phyloP scores from a whole-genome alignment of 2,329 filamentous ascomycete genomes.

The Alternaria gaisen region DNA sequence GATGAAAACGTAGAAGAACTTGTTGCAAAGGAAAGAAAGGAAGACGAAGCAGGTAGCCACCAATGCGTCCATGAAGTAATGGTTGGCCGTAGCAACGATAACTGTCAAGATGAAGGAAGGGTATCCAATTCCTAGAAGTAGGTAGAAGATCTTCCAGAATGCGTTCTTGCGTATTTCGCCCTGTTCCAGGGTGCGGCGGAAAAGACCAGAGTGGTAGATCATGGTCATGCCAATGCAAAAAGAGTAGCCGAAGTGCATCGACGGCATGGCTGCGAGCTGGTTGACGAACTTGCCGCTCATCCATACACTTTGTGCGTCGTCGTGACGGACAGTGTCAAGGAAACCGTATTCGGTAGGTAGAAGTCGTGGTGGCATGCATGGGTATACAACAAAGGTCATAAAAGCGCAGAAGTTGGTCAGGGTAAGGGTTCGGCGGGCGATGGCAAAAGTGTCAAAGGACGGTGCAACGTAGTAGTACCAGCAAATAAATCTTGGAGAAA shows the following conservation, averaged over 20 bases:
- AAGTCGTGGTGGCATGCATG: slow-evolving; percentile 63
- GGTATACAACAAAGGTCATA: slow-evolving; percentile 61
- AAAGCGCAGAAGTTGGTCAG: slow-evolving; percentile 65
- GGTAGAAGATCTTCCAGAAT: slow-evolving; percentile 56
- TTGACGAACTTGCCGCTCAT: slow-evolving; percentile 59
- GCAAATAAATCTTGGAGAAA: slow-evolving; percentile 63
- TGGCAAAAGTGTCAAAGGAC: slow-evolving; percentile 56
- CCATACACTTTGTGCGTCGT: slow-evolving; percentile 58
- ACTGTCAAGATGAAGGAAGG: slow-evolving; percentile 63
- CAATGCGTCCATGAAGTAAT: slow-evolving; percentile 66
- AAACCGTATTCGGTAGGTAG: slow-evolving; percentile 57
- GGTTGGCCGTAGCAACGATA: slow-evolving; percentile 70
- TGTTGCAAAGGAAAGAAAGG: slow-evolving; percentile 60
- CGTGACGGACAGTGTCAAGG: slow-evolving; percentile 58
- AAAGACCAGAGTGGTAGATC: slow-evolving; percentile 61
- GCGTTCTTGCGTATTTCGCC: slow-evolving; percentile 54
- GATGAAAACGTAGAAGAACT: slow-evolving; percentile 60
- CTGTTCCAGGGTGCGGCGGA: slow-evolving; percentile 55
- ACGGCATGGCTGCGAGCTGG: slow-evolving; percentile 58
- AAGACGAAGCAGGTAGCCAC: slow-evolving; percentile 60
- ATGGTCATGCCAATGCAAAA: slow-evolving; percentile 63
- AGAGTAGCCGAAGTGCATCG: slow-evolving; percentile 65
- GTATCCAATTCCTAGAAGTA: slow-evolving; percentile 61
- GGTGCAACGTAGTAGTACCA: slow-evolving; percentile 70
- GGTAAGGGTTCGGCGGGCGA: slow-evolving; percentile 57